Evolutionary conservation across 129 eudicot species (phyloP).

Genomic region (Chrysanthemum lavandulifolium): DNA sequence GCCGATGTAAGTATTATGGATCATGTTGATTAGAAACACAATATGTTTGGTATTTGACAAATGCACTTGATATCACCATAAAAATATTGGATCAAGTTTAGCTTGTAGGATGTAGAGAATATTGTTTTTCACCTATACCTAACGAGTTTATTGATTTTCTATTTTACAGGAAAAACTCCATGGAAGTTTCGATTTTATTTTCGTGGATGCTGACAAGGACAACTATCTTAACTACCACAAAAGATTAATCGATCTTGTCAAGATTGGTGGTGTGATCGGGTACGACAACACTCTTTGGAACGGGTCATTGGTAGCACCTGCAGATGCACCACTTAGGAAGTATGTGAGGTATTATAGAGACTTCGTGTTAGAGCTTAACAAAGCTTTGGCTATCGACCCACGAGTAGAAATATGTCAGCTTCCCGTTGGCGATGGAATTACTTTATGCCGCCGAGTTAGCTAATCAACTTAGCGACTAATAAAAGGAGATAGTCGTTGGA

Average conservation of each 20-base stretch:
- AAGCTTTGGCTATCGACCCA: background rate
- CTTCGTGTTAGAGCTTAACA: constrained; percentile 4
- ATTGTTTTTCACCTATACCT: too few relatives aligned
- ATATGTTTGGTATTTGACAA: background rate
- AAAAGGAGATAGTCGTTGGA: background rate
- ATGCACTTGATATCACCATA: background rate
- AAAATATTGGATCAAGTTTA: too few relatives aligned
- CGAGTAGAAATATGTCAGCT: constrained; percentile 1
- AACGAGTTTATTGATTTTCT: too few relatives aligned
- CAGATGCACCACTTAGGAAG: constrained; percentile 12
- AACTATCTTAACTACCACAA: constrained; percentile 12
- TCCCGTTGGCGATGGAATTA: constrained; percentile 6
- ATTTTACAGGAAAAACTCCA: background rate
- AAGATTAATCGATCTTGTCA: constrained; percentile 2
- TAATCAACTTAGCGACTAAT: background rate
- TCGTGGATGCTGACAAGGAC: constrained; percentile 5
- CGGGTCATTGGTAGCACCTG: constrained; percentile 4
- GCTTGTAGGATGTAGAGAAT: too few relatives aligned
- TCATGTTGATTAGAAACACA: too few relatives aligned
- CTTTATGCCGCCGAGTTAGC: background rate
- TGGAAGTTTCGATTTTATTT: constrained; percentile 5
- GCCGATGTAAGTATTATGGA: too few relatives aligned
- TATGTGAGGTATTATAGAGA: constrained; percentile 6
- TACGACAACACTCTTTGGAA: constrained; percentile 8
- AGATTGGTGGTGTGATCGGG: constrained; percentile 6